Evolutionary conservation across 306 rosid species (phyloP).

Genomic region (Trifolium repens): DNA sequence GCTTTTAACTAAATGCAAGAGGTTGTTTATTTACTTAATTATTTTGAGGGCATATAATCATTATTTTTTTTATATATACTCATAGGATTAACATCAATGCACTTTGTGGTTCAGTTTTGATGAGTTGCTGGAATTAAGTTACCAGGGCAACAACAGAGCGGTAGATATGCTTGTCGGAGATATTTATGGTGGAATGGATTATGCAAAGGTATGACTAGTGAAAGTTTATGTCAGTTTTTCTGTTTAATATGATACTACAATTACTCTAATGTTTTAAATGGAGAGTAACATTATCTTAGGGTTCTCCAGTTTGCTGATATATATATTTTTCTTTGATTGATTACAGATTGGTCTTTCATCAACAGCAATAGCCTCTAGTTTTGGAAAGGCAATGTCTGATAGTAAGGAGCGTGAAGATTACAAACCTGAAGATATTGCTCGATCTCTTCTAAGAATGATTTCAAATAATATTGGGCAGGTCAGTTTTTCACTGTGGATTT

Average conservation of each 20-base stretch:
- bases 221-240: slow-evolving; percentile 26
- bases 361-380: slow-evolving; percentile 95
- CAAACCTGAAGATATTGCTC: slow-evolving; percentile 86
- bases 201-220: slow-evolving; percentile 69
- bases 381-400: slow-evolving; percentile 89
- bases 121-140: slow-evolving; percentile 92
- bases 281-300: slow-evolving; percentile 21
- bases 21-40: slow-evolving; percentile 49
- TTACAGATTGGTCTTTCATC: slow-evolving; percentile 85
- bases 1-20: slow-evolving; percentile 88
- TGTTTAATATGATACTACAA: slow-evolving; percentile 24
- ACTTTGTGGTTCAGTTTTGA: slow-evolving; percentile 71
- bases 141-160: slow-evolving; percentile 81
- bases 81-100: slow-evolving; percentile 23
- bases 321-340: slow-evolving; percentile 35
- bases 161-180: slow-evolving; percentile 98
- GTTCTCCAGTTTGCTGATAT: slow-evolving; percentile 36
- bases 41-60: slow-evolving; percentile 10
- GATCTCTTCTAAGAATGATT: slow-evolving; percentile 92
- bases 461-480: slow-evolving; percentile 98
- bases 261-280: slow-evolving; percentile 30
- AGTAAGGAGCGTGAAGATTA: slow-evolving; percentile 74
- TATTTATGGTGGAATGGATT: slow-evolving; percentile 91
- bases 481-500: slow-evolving; percentile 24
- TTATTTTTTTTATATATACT: slow-evolving; percentile 31